Conservation (phyloP, 2,329 filamentous ascomycete species). For the Plectosphaerella plurivora region DNA sequence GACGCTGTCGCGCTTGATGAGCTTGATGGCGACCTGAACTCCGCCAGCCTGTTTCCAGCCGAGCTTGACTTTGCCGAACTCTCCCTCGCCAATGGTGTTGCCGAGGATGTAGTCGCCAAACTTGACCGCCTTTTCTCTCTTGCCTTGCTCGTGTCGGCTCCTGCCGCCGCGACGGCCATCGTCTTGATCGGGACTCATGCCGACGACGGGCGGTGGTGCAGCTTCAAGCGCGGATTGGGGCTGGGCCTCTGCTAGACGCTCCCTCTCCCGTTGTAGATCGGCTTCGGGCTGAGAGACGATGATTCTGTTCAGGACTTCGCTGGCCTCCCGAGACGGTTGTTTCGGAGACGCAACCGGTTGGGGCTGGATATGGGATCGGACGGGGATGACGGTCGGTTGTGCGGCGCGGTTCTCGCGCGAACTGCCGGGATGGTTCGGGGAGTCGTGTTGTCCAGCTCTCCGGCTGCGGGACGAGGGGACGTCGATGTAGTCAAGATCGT, state of each 20-base stretch:
- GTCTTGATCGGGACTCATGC: constrained; percentile 33
- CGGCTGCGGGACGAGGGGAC: constrained; percentile 32
- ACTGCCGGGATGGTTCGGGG: constrained; percentile 30
- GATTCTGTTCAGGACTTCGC: constrained; percentile 72
- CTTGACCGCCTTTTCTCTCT: constrained; percentile 68
- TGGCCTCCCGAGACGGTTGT: constrained; percentile 68
- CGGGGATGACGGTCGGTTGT: constrained; percentile 33
- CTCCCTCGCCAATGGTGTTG: constrained; percentile 92
- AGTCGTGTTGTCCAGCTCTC: constrained; percentile 34
- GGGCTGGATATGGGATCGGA: constrained; percentile 34
- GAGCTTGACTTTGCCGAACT: constrained; percentile 98
- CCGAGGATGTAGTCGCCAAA: constrained; percentile 96
- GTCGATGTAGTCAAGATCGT: constrained; percentile 25
- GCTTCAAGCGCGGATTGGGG: constrained; percentile 40
- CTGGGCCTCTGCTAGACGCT: constrained; percentile 60
- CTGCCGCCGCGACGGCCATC: constrained; percentile 45
- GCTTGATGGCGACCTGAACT: constrained; percentile 93
- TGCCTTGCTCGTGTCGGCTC: constrained; percentile 57
- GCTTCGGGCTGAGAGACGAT: constrained; percentile 72
- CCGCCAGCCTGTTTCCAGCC: constrained; percentile 96
- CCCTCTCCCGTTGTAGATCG: constrained; percentile 67
- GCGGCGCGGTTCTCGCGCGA: constrained; percentile 33
- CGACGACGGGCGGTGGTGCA: constrained; percentile 38
- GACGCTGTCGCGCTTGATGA: constrained; percentile 88
- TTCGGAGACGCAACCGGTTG: constrained; percentile 46